These are phyloP conservation scores for Eucalyptus regnans DNA, from an alignment of 345 rosid species.

Conservation along the genomic window DNA sequence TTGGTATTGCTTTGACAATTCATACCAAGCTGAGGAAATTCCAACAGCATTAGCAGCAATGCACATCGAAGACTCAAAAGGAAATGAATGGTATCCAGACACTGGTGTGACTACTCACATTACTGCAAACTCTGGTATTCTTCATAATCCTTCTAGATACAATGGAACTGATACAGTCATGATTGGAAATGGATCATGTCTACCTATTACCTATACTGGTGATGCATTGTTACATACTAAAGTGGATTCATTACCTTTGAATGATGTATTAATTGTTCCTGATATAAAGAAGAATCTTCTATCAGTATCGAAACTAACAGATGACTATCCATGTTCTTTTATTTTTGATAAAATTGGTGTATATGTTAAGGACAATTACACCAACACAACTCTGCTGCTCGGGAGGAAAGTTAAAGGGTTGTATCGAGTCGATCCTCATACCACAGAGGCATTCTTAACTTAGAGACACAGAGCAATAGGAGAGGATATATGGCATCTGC, in stretches of 20 bases:
- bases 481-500: fast-evolving
- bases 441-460: no score
- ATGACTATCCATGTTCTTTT: background rate
- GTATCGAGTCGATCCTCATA: no score
- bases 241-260: background rate
- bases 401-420: no score
- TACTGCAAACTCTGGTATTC: no score
- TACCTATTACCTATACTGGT: no score
- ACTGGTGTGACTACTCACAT: fast-evolving
- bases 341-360: background rate
- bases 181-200: no score
- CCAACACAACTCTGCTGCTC: fast-evolving
- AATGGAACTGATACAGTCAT: no score
- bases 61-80: background rate
- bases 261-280: background rate
- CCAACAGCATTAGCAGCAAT: background rate
- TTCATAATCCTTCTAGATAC: no score
- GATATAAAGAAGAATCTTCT: background rate
- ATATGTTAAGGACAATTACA: no score
- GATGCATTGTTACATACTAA: no score
- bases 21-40: background rate
- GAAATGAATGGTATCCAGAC: background rate
- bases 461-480: fast-evolving
- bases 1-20: no score
- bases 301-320: fast-evolving